These are phyloP conservation scores for Cronartium quercuum DNA, from an alignment of 1,284 basidiomycete species.

Conservation along the genomic window DNA sequence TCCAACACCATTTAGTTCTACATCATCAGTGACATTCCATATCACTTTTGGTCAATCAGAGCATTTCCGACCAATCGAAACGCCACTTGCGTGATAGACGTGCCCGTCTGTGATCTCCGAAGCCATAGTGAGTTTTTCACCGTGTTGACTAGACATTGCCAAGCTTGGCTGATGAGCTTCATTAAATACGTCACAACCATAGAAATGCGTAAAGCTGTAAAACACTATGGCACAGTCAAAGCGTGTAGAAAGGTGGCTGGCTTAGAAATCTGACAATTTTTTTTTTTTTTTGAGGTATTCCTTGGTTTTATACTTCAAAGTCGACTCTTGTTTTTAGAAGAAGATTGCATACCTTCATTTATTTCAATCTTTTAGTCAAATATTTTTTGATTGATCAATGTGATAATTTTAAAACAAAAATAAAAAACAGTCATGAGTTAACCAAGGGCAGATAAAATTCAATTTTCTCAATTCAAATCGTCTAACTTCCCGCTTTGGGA, in stretches of 20 bases:
- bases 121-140: slow-evolving; percentile 13
- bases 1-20: neutral
- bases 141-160: neutral
- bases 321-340: too few relatives aligned
- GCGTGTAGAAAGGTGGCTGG: slow-evolving; percentile 17
- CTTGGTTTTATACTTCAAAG: too few relatives aligned
- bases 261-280: slow-evolving; percentile 26
- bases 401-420: too few relatives aligned
- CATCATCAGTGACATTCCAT: neutral
- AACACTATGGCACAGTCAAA: slow-evolving; percentile 25
- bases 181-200: neutral
- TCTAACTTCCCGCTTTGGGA: too few relatives aligned
- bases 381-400: too few relatives aligned
- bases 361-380: too few relatives aligned
- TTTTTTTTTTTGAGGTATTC: too few relatives aligned
- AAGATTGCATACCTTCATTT: too few relatives aligned
- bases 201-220: slow-evolving; percentile 20
- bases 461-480: too few relatives aligned
- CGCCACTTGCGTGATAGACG: slow-evolving; percentile 14
- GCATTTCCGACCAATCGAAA: slow-evolving; percentile 22
- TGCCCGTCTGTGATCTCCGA: slow-evolving; percentile 29
- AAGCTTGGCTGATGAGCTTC: neutral
- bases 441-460: too few relatives aligned
- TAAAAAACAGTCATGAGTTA: too few relatives aligned
- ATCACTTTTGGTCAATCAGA: neutral